Evolutionary conservation across 257 asterid genomes (phyloP).

Genomic region (Rehmannia glutinosa): DNA sequence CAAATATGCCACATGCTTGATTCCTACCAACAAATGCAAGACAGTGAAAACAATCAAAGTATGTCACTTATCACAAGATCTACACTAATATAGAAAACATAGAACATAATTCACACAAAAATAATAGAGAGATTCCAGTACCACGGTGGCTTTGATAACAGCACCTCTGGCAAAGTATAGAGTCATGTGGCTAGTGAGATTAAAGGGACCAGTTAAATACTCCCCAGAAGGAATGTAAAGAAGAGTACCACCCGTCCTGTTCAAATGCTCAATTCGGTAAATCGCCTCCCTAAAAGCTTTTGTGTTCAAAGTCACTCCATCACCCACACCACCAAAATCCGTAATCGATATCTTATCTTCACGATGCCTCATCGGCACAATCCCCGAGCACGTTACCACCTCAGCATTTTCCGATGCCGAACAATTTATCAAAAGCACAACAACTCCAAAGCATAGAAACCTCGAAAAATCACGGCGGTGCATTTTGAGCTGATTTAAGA

Average conservation of each 20-base stretch:
- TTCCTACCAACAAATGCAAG: no score
- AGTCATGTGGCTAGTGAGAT: slow-evolving; percentile 88
- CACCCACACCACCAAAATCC: slow-evolving; percentile 88
- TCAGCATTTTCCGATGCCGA: slow-evolving; percentile 34
- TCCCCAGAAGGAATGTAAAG: slow-evolving; percentile 81
- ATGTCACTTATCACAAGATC: slow-evolving; percentile 3
- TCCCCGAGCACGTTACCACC: slow-evolving; percentile 67
- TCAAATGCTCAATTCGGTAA: slow-evolving; percentile 57
- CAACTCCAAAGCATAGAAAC: slow-evolving; percentile 24
- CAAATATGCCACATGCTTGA: no score
- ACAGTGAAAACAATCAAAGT: no score
- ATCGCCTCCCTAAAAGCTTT: slow-evolving; percentile 76
- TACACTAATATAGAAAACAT: not conserved
- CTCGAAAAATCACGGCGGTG: not conserved
- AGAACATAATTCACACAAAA: not conserved
- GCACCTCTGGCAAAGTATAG: slow-evolving; percentile 77
- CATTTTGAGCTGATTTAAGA: slow-evolving; percentile 34
- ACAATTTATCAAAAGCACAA: slow-evolving; percentile 26
- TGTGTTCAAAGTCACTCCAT: slow-evolving; percentile 73
- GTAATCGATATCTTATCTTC: slow-evolving; percentile 61
- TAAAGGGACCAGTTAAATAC: slow-evolving; percentile 77
- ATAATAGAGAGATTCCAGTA: slow-evolving; percentile 13
- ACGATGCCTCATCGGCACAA: slow-evolving; percentile 66
- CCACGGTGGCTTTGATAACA: slow-evolving; percentile 75
- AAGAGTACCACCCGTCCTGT: slow-evolving; percentile 69